These are phyloP conservation scores for Obelidium mucronatum DNA, from an alignment of 192 early-diverging fungal genomes.

Conservation along the genomic window DNA sequence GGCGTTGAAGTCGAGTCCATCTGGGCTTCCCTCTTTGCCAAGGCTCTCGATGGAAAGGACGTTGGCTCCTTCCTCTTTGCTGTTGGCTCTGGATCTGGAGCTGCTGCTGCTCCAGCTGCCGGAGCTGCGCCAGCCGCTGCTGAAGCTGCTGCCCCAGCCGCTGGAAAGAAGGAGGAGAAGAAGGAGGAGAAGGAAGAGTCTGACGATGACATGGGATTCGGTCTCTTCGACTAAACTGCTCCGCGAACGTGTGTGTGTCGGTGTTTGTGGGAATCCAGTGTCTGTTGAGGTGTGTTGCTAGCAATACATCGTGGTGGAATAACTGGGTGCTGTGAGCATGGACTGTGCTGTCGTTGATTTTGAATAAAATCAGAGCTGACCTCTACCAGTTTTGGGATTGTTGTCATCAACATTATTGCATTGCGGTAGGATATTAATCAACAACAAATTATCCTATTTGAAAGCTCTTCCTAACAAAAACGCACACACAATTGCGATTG, in stretches of 20 bases:
- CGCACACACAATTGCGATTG: constrained; percentile 49
- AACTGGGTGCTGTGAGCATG: too few species aligned
- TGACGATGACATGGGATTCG: constrained; percentile 64
- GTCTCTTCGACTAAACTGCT: constrained; percentile 33
- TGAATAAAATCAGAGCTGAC: too few species aligned
- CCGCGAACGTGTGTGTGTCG: too few species aligned
- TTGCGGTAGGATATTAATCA: too few species aligned
- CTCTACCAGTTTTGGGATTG: too few species aligned
- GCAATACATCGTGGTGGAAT: too few species aligned
- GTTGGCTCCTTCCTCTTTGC: constrained; percentile 88
- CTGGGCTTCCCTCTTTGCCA: constrained; percentile 97
- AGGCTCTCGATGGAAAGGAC: constrained; percentile 95
- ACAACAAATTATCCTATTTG: too few species aligned
- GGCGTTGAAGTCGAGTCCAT: constrained; percentile 90
- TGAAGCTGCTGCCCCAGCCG: too few species aligned
- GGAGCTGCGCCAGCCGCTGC: too few species aligned
- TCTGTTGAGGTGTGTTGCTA: neutral
- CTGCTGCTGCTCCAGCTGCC: too few species aligned
- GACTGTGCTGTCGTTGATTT: neutral
- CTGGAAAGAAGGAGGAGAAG: constrained; percentile 54
- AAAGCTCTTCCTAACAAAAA: constrained; percentile 53
- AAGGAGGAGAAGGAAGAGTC: constrained; percentile 64
- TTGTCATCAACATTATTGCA: too few species aligned
- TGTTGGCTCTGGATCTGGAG: constrained; percentile 69
- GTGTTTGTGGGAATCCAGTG: too few species aligned